Conservation (phyloP, 1,139 yeast species). For the Arxiozyma bovina region DNA sequence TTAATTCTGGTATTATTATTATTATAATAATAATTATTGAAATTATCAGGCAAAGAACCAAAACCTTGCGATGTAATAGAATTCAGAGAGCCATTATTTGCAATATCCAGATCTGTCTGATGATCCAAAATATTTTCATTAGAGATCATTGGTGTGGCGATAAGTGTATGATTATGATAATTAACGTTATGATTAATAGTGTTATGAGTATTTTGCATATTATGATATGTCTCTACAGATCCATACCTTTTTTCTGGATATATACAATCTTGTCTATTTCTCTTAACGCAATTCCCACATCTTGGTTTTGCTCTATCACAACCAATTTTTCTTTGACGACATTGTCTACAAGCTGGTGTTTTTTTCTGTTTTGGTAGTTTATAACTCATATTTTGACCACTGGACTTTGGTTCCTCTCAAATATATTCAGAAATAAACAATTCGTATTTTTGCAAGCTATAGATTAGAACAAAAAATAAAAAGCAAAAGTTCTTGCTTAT, state of each 20-base stretch:
- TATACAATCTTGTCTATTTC: constrained; percentile 15
- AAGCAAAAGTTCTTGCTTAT: neutral
- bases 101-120: too few species aligned
- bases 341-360: constrained; percentile 39
- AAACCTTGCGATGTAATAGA: neutral
- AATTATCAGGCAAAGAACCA: neutral
- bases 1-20: neutral
- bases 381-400: neutral
- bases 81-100: neutral
- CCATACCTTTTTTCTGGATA: constrained; percentile 1
- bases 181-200: neutral
- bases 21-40: neutral
- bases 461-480: too few species aligned
- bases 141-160: neutral
- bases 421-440: too few species aligned
- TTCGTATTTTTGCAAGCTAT: neutral
- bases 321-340: constrained; percentile 44
- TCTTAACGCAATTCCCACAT: constrained; percentile 43
- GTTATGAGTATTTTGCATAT: neutral
- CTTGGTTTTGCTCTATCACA: constrained; percentile 51
- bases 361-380: constrained; percentile 14
- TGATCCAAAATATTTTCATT: neutral
- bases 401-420: constrained; percentile 7
- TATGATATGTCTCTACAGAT: neutral
- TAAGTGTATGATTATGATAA: neutral